Evolutionary conservation across 176 grass and related monocot species (phyloP), one percentile per base, ranked within the genome.

Genomic region (Raddia distichophylla): DNA sequence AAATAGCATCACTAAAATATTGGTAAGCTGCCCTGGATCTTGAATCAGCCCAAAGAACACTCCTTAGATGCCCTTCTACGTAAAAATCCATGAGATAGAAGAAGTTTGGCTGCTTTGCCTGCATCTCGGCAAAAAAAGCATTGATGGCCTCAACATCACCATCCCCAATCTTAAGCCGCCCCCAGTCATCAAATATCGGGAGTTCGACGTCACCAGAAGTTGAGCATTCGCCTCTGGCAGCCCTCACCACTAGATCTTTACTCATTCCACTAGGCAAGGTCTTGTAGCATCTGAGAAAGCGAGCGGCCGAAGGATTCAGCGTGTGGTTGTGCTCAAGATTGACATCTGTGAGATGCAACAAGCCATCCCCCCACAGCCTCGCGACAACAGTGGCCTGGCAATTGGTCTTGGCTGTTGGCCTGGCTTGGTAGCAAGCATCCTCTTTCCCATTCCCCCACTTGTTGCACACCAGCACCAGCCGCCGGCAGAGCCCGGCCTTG

Each of bases 81-180:
- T 94, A 87, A 44, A 90, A 88, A 84, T 94, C 91, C 88, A 94
- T 86, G 72, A 94, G 45, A 74, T 91, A 94, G 71, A 91, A 94
- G 76, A 89, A 94, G 45, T 91, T 94, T 61, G 92, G 74, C 45
- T 89, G 84, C 80, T 85, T 91, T 42, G 84, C 64, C 73, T 94
- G 92, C 92, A 94, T 91, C 10, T 84, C 73, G 0, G 84, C 63
- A 47, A 94, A 94, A 63, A 94, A 94, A 37, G 56, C 16, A 64
- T 70, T 82, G 53, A 91, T 83, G 51, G 86, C 88, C 37, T 69
- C 83, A 6, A 79, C 85, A 72, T 88, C 91, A 49, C 51, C 76
- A 11, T 88, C 91, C 50, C 49, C 80, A 50, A 91, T 86, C 87
- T 91, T 94, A 20, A 94, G 78, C 35, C 81, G 63, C 15, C 92